Evolutionary conservation across 192 early-diverging fungal genomes (phyloP), one percentile per base, ranked within the genome.

Genomic region (Rhizophlyctis rosea): DNA sequence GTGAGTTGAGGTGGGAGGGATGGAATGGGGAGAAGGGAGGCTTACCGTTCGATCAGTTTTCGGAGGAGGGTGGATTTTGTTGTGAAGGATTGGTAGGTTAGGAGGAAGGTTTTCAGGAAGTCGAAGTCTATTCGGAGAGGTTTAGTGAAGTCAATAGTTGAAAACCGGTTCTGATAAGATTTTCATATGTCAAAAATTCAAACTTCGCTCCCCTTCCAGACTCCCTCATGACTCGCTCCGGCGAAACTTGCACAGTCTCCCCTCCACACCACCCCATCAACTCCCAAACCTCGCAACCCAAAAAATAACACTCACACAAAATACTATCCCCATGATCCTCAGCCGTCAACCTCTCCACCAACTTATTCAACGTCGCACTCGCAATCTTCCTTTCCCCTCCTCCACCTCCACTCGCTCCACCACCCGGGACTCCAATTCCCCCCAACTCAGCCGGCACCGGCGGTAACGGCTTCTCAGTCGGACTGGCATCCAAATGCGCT

Each of bases 51-150:
- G 14, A 48, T 69, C 21, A 76, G 63, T 44, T 72, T 72, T 25
- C 54, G 34, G 14, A 72, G 34, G 5, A 76, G 29, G 0, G 23
- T 33, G n/a, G 55, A 16, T 1, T 60, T 34, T 24, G 70, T 72
- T 9, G 69, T 70, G 61, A 76, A 76, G 16, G 74, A 76, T 59
- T 60, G 69, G 61, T 76, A 76, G n/a, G 74, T 76, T 0, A 69
- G 62, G 49, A 76, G 47, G 54, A 76, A 76, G 18, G 74, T 72
- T 47, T 70, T 75, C 34, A 72, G 66, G 61, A 65, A 76, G 13
- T 71, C 65, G 13, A 72, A 60, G 28, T 76, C 67, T 70, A 47
- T 27, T n/a, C n/a, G n/a, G n/a, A n/a, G n/a, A n/a, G n/a, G n/a
- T n/a, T n/a, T n/a, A n/a, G n/a, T n/a, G n/a, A n/a, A n/a, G n/a